A percentile compares a stretch with the other conserved stretches of the same genome.
These are phyloP conservation scores for Capsaspora owczarzaki DNA, from an alignment of 78 protist species.

Conservation along the genomic window DNA sequence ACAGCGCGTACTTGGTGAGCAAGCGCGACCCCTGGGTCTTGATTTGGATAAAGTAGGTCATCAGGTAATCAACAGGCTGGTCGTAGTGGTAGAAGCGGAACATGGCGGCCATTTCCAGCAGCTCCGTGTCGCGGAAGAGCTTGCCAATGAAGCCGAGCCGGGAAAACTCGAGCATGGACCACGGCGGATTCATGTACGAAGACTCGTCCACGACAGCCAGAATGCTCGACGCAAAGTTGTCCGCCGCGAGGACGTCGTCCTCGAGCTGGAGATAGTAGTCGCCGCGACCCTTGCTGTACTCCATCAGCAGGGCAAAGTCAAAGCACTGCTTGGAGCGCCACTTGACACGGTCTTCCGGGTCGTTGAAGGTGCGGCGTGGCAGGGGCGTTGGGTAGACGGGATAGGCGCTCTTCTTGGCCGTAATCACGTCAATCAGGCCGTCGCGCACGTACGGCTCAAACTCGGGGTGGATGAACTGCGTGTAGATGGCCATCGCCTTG, in stretches of 20 bases:
- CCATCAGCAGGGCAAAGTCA: not conserved
- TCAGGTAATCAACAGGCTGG: conserved; percentile 3
- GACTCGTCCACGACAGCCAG: not conserved
- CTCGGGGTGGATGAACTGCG: not conserved
- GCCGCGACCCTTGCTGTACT: not conserved
- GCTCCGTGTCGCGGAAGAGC: not conserved
- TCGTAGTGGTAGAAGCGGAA: not conserved
- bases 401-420: not conserved
- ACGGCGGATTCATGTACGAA: not conserved
- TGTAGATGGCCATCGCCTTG: not conserved
- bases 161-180: not conserved
- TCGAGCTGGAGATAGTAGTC: conserved; percentile 2
- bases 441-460: not conserved
- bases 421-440: not conserved
- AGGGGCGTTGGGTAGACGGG: too few species aligned
- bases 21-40: not conserved
- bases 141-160: conserved; percentile 1
- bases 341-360: not conserved
- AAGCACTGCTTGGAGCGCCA: conserved; percentile 9
- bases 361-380: not conserved
- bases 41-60: not conserved
- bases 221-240: not conserved
- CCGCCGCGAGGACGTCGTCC: conserved; percentile 3
- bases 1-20: not conserved
- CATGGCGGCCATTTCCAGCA: not conserved